A percentile compares a stretch with the other conserved stretches of the same genome.
These are phyloP conservation scores for Verticillium albo-atrum DNA, from an alignment of 2,329 filamentous ascomycete genomes.

Conservation along the genomic window DNA sequence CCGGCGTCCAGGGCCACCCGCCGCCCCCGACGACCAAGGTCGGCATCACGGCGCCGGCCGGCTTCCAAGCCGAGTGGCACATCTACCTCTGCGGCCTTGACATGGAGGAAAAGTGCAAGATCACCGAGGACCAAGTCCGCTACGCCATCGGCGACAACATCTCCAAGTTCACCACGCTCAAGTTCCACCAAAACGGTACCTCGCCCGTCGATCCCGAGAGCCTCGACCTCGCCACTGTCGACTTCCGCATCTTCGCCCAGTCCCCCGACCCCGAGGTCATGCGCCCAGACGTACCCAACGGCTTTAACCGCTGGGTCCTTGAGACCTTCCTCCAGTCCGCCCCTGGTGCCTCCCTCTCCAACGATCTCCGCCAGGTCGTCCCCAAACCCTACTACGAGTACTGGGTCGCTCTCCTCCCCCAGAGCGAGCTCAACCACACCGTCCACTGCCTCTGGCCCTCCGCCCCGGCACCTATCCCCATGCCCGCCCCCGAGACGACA, in stretches of 20 bases:
- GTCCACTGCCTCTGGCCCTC: slow-evolving; percentile 16
- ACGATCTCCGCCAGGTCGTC: not conserved
- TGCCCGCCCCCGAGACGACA: not conserved
- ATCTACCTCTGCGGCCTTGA: slow-evolving; percentile 44
- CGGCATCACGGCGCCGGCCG: slow-evolving; percentile 42
- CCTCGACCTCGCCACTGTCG: slow-evolving; percentile 39
- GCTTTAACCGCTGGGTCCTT: slow-evolving; percentile 3
- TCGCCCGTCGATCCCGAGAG: slow-evolving; percentile 26
- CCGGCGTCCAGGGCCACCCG: slow-evolving; percentile 32
- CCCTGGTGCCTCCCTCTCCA: slow-evolving; percentile 15
- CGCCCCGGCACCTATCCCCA: slow-evolving; percentile 1
- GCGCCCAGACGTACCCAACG: slow-evolving; percentile 3
- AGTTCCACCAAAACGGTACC: slow-evolving; percentile 33
- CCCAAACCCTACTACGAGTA: slow-evolving; percentile 1
- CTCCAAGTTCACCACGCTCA: slow-evolving; percentile 42
- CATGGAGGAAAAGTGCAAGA: slow-evolving; percentile 41
- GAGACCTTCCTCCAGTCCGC: slow-evolving; percentile 23
- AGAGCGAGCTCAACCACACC: slow-evolving; percentile 2
- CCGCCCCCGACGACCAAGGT: slow-evolving; percentile 47
- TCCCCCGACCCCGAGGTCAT: slow-evolving; percentile 20
- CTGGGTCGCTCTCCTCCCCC: slow-evolving; percentile 12
- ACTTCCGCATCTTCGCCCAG: slow-evolving; percentile 38
- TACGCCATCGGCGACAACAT: slow-evolving; percentile 32
- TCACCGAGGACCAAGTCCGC: slow-evolving; percentile 42
- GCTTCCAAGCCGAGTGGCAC: slow-evolving; percentile 39